phyloP scores from a whole-genome alignment of 345 rosid genomes.

The Gossypium arboreum region DNA sequence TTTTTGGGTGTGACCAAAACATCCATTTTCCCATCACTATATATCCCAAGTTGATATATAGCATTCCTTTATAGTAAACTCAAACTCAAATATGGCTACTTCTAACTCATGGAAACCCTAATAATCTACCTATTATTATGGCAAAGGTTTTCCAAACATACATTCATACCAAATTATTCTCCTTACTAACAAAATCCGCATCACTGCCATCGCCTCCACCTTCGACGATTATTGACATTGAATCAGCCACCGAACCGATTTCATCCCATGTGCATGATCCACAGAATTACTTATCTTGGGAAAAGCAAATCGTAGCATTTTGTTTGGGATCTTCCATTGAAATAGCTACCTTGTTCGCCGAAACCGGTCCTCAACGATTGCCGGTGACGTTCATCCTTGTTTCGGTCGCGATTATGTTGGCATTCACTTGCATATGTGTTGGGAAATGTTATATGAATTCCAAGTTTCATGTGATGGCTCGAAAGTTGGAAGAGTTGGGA shows the following conservation, averaged over 20 bases:
- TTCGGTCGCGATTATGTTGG: constrained; percentile 9
- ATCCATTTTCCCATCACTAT: background rate
- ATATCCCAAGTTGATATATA: background rate
- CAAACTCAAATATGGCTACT: background rate
- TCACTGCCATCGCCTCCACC: background rate
- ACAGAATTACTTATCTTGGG: background rate
- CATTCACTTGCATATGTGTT: constrained; percentile 7
- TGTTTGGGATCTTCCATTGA: constrained; percentile 8
- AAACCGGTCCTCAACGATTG: background rate
- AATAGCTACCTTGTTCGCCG: constrained; percentile 1
- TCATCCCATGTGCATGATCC: background rate
- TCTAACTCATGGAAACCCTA: background rate
- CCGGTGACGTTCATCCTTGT: background rate
- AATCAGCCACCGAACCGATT: background rate
- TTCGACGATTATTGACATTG: background rate
- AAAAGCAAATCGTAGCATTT: background rate
- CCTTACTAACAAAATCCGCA: background rate
- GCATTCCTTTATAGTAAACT: background rate
- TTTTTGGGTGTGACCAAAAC: background rate
- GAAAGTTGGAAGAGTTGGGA: background rate
- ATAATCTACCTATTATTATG: background rate
- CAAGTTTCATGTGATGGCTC: background rate
- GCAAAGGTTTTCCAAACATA: background rate
- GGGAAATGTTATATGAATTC: constrained; percentile 1
- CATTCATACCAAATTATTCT: background rate